Percentiles rank a stretch among this genome's conserved stretches.
Conservation (phyloP, 345 rosid species). For the Crucihimalaya himalaica region DNA sequence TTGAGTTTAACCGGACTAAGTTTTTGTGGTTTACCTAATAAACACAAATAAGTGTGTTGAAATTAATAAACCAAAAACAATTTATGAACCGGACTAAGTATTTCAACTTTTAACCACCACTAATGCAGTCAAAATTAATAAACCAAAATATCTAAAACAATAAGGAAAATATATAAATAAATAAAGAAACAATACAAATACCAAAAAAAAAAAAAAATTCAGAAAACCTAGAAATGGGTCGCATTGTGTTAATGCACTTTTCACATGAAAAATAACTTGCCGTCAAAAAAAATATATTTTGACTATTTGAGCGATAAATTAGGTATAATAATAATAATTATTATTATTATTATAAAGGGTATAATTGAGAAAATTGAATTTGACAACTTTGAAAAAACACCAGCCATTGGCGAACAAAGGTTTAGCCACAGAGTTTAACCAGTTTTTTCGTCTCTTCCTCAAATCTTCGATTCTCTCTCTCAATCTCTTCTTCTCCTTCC, state of each 20-base stretch:
- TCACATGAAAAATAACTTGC: slow-evolving; percentile 24
- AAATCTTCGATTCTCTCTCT: neutral
- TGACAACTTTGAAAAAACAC: slow-evolving; percentile 19
- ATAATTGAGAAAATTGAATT: slow-evolving; percentile 19
- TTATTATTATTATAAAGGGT: neutral
- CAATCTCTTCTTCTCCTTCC: neutral
- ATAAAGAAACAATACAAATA: no score
- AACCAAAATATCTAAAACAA: neutral
- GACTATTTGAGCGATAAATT: neutral
- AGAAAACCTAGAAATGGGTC: slow-evolving; percentile 10
- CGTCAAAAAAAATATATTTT: slow-evolving; percentile 12
- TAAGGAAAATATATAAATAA: neutral
- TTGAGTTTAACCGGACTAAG: neutral
- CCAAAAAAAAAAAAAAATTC: no score
- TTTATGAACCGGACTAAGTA: neutral
- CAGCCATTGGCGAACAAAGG: slow-evolving; percentile 36
- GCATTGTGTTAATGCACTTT: neutral
- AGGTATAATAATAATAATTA: neutral
- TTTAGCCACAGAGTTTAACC: slow-evolving; percentile 37
- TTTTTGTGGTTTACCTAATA: neutral
- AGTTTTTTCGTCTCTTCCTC: slow-evolving; percentile 27
- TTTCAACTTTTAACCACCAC: neutral
- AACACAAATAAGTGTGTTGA: no score
- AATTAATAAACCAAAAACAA: neutral
- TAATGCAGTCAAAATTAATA: no score